Conservation (phyloP, 306 rosid species). For the Cotoneaster glaucophyllus region DNA sequence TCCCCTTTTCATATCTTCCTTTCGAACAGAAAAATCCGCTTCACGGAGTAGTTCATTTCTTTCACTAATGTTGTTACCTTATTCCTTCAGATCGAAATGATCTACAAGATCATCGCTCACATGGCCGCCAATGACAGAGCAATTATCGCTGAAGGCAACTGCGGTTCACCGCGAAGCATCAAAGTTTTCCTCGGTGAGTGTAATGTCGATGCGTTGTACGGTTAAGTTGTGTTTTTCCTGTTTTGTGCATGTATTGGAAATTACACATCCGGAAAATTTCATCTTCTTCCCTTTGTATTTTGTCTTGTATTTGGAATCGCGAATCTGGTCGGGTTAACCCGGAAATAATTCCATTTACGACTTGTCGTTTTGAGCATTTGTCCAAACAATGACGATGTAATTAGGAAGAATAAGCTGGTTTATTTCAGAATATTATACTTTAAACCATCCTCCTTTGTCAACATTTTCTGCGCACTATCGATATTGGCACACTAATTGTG, state of each 20-base stretch:
- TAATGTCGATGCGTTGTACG: conserved; percentile 53
- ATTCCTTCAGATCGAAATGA: conserved; percentile 69
- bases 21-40: background rate
- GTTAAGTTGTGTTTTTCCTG: conserved; percentile 18
- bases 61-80: conserved; percentile 3
- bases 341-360: background rate
- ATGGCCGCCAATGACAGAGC: conserved; percentile 94
- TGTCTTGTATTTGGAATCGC: conserved; percentile 6
- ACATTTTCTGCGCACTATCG: background rate
- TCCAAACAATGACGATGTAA: background rate
- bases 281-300: conserved; percentile 7
- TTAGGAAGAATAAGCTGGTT: background rate
- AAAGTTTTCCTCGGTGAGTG: conserved; percentile 79
- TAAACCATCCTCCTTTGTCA: background rate
- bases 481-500: background rate
- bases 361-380: background rate
- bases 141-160: conserved; percentile 76
- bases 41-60: background rate
- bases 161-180: conserved; percentile 89
- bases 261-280: background rate
- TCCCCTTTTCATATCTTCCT: background rate
- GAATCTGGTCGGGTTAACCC: background rate
- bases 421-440: conserved; percentile 1
- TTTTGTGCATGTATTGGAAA: background rate
- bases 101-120: conserved; percentile 76